Base-by-base conservation (phyloP, 2,329 filamentous ascomycete species). In the Claviceps citrina region DNA sequence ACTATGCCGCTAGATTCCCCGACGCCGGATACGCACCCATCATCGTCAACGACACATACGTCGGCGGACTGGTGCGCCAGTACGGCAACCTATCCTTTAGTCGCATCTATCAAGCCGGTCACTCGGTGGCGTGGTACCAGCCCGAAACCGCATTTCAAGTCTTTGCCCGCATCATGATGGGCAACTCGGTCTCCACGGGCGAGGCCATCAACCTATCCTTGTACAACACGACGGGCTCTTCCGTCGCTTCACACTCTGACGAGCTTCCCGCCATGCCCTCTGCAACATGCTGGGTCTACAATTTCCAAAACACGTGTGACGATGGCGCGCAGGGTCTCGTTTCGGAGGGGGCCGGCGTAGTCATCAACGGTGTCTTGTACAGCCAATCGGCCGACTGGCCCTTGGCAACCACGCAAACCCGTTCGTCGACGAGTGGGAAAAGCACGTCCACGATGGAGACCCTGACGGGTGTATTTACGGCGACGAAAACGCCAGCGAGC, bases 21-120 rank as follows among this genome's bases (percentile, higher is more conserved):
- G 56, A 62, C 0, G 77, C 84, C 0, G 83, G 82, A 1, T 91
- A 91, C 54, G 72, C 75, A 0, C 74, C 79, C 12, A 76, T 91
- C 45, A 63, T 76, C 10, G 75, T 83, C 31, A 82, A 84, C 52
- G 68, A 67, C 20, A 66, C 70, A 6, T 80, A 81, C 57, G 73
- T 77, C 52, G 82, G 74, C 38, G 84, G 84, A 16, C 71, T 74
- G 41, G 82, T 84, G 0, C 72, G 83, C 4, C 82, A 91, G 56
- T 83, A 75, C 50, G 83, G 80, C 9, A 87, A 87, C 49, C 68
- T 82, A 40, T 76, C 70, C 13, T 82, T 82, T 54, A 73, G 72
- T 40, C 68, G 78, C 7, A 66, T 82, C 36, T 81, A 77, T 54
- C 71, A 81, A 49, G 67, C 76, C 13, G 77, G 78, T 2, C 78